Evolutionary conservation across 305 asterid genomes (phyloP).

Genomic region (Nicotiana rustica): DNA sequence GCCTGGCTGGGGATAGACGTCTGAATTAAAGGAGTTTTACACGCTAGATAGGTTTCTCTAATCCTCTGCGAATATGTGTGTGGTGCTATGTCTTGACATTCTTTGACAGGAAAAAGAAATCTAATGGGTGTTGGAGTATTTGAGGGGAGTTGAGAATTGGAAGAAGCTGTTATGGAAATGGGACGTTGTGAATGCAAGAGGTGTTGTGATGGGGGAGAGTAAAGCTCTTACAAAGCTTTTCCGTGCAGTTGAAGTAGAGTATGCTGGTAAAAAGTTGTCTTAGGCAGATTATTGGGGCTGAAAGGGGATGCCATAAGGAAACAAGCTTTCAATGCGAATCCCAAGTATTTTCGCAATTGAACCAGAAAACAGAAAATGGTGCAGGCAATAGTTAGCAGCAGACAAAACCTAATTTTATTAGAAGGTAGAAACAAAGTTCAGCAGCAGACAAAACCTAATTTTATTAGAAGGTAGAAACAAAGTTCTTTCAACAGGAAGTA

Average conservation of each 20-base stretch:
- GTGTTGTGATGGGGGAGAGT: background rate
- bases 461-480: background rate
- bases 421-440: background rate
- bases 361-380: background rate
- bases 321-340: too few species aligned
- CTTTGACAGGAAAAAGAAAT: background rate
- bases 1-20: background rate
- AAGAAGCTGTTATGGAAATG: background rate
- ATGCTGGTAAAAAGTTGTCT: background rate
- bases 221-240: background rate
- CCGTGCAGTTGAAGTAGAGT: background rate
- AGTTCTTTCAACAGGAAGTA: background rate
- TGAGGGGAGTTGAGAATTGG: background rate
- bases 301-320: too few species aligned
- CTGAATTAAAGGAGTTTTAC: background rate
- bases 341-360: background rate
- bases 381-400: background rate
- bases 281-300: too few species aligned
- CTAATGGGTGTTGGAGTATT: background rate
- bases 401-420: background rate
- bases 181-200: background rate
- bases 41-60: background rate
- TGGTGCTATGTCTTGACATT: background rate
- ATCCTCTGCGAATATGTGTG: background rate
- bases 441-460: background rate